These are phyloP conservation scores for Echites panduratus DNA, from an alignment of 257 asterid species.

Conservation along the genomic window DNA sequence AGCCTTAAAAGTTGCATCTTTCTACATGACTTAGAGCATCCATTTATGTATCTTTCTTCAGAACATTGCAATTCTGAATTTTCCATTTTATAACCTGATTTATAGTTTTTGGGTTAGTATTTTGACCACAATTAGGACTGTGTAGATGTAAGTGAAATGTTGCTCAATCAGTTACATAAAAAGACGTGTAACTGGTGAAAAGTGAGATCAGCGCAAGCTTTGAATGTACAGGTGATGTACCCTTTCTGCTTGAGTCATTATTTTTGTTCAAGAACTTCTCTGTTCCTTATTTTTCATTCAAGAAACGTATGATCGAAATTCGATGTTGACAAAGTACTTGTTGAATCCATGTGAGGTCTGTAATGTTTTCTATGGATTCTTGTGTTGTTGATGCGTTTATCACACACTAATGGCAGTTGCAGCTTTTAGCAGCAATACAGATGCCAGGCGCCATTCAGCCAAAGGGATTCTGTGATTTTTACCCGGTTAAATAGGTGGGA, in stretches of 20 bases:
- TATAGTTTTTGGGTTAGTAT: neutral
- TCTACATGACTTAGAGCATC: neutral
- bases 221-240: neutral
- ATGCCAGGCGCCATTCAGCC: neutral
- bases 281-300: neutral
- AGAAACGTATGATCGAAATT: neutral
- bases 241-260: neutral
- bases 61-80: neutral
- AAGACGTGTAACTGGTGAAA: neutral
- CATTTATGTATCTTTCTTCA: neutral
- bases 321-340: neutral
- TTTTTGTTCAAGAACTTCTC: neutral
- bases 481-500: conserved; percentile 20
- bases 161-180: neutral
- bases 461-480: conserved; percentile 18
- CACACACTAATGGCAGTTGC: neutral
- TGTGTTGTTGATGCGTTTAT: neutral
- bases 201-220: neutral
- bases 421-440: neutral
- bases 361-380: neutral
- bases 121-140: neutral
- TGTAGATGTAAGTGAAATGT: neutral
- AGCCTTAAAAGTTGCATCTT: neutral
- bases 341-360: neutral
- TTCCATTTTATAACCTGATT: neutral